Base-by-base conservation (phyloP, 163 green algal genomes). In the Smithsoniella earleae region DNA sequence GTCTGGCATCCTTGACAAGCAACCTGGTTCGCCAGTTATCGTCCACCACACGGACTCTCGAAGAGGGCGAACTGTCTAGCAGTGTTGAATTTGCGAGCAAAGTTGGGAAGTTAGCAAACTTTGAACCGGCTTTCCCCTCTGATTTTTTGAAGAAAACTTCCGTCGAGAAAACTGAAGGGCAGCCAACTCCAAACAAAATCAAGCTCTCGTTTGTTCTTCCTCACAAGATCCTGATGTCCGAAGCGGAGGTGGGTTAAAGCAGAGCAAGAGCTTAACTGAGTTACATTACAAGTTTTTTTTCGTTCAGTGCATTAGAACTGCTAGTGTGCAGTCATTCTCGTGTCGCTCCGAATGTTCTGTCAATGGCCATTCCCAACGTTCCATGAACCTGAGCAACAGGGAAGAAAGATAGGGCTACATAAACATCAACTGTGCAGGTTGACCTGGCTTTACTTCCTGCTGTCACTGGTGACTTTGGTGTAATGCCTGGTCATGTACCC, bases 401-500 rank as follows among this genome's bases (percentile, higher is more conserved):
- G n/a, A n/a, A n/a, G n/a, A n/a, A n/a, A n/a, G n/a, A n/a, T n/a
- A n/a, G n/a, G n/a, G n/a, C n/a, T n/a, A n/a, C n/a, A n/a, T n/a
- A n/a, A n/a, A n/a, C n/a, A n/a, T n/a, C n/a, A n/a, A n/a, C n/a
- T n/a, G 28, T 81, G 73, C 84, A 96, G 89, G 86, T 92, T 27
- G 91, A 96, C 58, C 75, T 91, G 46, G 90, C 95, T 22, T 81
- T 94, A 44, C 76, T 98, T 22, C 95, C 95, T 27, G 93, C 92
- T 43, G 82, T 89, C 16, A 93, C 92, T 44, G 95, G 95, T 49
- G 88, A 97, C 79, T 97, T 99, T 83, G 95, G 94, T 30, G 83
- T 96, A n/a, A 95, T 97, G 82, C 91, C 94, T 36, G 95, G 94
- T 44, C 94, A 98, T 83, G 95, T 99, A 27, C 92, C 95, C 8